phyloP scores from a whole-genome alignment of 495 filamentous ascomycete genomes.

The Aspergillus homomorphus region DNA sequence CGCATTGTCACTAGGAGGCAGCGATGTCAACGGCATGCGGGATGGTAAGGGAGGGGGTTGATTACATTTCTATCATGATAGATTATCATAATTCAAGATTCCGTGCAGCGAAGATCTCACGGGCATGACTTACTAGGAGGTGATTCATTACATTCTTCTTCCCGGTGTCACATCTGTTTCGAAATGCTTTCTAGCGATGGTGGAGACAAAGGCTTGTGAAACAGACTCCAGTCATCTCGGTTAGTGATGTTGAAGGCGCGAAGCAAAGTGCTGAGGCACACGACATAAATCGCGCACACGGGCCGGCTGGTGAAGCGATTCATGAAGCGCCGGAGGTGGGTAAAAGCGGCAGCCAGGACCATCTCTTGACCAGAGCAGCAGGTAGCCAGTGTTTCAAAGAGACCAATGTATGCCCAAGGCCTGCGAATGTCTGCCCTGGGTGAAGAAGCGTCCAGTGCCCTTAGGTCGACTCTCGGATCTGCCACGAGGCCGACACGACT shows the following conservation, averaged over 20 bases:
- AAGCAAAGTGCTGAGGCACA: not conserved
- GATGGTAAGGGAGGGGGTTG: not conserved
- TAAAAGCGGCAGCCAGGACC: not conserved
- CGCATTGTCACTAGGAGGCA: not conserved
- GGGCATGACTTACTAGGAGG: not conserved
- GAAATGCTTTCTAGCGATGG: not conserved
- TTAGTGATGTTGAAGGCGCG: not conserved
- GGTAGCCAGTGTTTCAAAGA: slow-evolving; percentile 11
- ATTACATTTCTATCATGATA: not conserved
- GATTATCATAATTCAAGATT: not conserved
- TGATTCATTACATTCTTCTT: not conserved
- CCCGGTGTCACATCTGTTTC: not conserved
- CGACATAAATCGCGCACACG: slow-evolving; percentile 13
- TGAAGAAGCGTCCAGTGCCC: not conserved
- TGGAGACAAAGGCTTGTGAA: not conserved
- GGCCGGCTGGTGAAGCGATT: slow-evolving; percentile 1
- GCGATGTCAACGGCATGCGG: not conserved
- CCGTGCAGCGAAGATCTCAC: not conserved
- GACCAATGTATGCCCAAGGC: not conserved
- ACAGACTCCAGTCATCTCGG: slow-evolving; percentile 1
- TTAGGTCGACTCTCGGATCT: not conserved
- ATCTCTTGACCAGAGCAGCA: not conserved
- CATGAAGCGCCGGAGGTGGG: slow-evolving; percentile 10
- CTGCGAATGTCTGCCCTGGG: not conserved
- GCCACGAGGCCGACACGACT: not conserved